Conservation (phyloP, 306 rosid genomes). For the Casuarina cunninghamiana region DNA sequence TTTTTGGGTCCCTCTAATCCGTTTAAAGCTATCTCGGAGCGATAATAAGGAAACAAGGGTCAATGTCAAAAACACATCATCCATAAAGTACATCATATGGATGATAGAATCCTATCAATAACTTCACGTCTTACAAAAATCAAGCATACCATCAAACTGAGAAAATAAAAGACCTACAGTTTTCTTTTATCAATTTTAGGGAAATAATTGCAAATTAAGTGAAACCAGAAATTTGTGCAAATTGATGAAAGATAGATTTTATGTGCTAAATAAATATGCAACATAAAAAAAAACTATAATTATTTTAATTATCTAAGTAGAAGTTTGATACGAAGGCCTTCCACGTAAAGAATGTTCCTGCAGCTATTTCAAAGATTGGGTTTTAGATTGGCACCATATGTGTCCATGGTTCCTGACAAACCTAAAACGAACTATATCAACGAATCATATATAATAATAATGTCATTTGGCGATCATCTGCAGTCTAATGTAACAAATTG, state of each 20-base stretch:
- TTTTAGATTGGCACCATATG: conserved; percentile 22
- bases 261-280: background rate
- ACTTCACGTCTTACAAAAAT: background rate
- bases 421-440: conserved; percentile 17
- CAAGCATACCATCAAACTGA: background rate
- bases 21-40: no score
- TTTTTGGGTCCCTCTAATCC: no score
- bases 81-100: background rate
- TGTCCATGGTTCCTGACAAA: conserved; percentile 22
- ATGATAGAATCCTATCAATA: background rate
- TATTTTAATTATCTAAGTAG: conserved; percentile 2
- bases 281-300: background rate
- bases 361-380: conserved; percentile 15
- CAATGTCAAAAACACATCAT: background rate
- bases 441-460: conserved; percentile 13
- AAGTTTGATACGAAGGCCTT: conserved; percentile 5
- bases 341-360: conserved; percentile 3
- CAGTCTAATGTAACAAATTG: conserved; percentile 10
- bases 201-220: background rate
- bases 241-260: background rate
- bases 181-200: background rate
- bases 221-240: background rate
- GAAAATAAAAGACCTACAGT: no score
- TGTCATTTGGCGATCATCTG: conserved; percentile 13
- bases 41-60: background rate